A percentile compares a stretch with the other conserved stretches of the same genome.
Conservation (phyloP, 768 basidiomycete genomes). For the Kwoniella sp. region DNA sequence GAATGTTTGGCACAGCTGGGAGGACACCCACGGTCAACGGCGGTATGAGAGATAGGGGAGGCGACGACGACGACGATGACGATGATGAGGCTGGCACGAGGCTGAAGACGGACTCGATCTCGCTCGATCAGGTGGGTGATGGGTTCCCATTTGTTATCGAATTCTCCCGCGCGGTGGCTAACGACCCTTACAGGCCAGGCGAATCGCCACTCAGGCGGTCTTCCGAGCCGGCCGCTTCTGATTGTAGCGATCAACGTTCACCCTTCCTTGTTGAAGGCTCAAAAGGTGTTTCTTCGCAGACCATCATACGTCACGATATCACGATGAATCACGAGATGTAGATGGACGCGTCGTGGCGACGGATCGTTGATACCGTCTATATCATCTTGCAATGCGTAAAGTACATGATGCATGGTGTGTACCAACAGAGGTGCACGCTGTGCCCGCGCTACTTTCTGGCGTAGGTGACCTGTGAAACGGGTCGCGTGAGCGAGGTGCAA, state of each 20-base stretch:
- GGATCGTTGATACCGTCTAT: not conserved
- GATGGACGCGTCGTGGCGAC: too few relatives aligned
- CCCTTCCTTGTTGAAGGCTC: too few relatives aligned
- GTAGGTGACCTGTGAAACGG: slow-evolving; percentile 33
- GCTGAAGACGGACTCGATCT: slow-evolving; percentile 66
- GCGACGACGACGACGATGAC: slow-evolving; percentile 66
- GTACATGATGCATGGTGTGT: too few relatives aligned
- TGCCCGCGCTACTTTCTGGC: slow-evolving; percentile 46
- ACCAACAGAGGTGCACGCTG: too few relatives aligned
- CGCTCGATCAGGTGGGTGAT: slow-evolving; percentile 76
- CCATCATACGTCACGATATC: not conserved
- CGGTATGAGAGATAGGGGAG: slow-evolving; percentile 54
- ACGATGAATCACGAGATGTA: too few relatives aligned
- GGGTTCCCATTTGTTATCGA: not conserved
- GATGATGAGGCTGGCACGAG: slow-evolving; percentile 56
- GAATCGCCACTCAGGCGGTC: slow-evolving; percentile 48
- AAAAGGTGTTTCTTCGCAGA: too few relatives aligned
- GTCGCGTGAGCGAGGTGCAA: not conserved
- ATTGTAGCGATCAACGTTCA: too few relatives aligned
- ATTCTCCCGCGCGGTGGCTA: not conserved
- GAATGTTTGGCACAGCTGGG: slow-evolving; percentile 39
- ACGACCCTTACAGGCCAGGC: slow-evolving; percentile 39
- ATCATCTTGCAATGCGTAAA: too few relatives aligned
- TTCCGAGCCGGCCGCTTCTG: slow-evolving; percentile 34
- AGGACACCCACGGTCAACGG: slow-evolving; percentile 47